Percentiles rank a stretch among this genome's conserved stretches.
phyloP scores from a whole-genome alignment of 2,329 filamentous ascomycete species.

The Beauveria scarabaeidicola region DNA sequence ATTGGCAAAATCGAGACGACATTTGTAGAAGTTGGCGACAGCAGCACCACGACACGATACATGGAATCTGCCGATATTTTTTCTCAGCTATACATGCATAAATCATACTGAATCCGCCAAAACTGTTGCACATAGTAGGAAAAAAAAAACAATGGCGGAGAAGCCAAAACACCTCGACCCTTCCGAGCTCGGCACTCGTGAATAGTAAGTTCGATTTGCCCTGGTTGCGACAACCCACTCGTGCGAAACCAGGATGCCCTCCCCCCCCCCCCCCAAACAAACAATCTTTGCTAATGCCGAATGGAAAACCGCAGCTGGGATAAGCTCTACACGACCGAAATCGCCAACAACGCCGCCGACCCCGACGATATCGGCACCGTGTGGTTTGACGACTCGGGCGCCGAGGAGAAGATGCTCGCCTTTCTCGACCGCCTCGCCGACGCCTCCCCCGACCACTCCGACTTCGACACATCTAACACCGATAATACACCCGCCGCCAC shows the following conservation, averaged over 20 bases:
- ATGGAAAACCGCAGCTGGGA: constrained; percentile 54
- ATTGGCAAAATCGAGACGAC: not conserved
- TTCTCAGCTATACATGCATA: too few species aligned
- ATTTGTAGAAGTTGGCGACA: too few species aligned
- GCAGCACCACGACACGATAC: not conserved
- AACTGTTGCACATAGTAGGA: not conserved
- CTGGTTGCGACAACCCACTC: not conserved
- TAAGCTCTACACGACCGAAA: constrained; percentile 60
- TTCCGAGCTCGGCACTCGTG: constrained; percentile 75
- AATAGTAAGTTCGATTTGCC: constrained; percentile 58
- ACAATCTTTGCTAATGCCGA: too few species aligned
- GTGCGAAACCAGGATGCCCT: not conserved
- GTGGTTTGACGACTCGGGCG: constrained; percentile 93
- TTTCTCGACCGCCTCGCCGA: constrained; percentile 46
- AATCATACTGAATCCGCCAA: too few species aligned
- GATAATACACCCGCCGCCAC: constrained; percentile 11
- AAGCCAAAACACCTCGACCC: constrained; percentile 62
- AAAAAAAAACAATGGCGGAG: not conserved
- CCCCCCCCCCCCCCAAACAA: too few species aligned
- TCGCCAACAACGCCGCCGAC: constrained; percentile 62
- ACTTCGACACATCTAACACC: constrained; percentile 14
- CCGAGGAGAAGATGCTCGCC: constrained; percentile 68
- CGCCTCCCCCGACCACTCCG: constrained; percentile 13
- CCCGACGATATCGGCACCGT: constrained; percentile 76
- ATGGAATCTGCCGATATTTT: not conserved